Evolutionary conservation across 768 basidiomycete species (phyloP), one percentile per base, ranked within the genome.

Genomic region (Lyophyllum shimeji): DNA sequence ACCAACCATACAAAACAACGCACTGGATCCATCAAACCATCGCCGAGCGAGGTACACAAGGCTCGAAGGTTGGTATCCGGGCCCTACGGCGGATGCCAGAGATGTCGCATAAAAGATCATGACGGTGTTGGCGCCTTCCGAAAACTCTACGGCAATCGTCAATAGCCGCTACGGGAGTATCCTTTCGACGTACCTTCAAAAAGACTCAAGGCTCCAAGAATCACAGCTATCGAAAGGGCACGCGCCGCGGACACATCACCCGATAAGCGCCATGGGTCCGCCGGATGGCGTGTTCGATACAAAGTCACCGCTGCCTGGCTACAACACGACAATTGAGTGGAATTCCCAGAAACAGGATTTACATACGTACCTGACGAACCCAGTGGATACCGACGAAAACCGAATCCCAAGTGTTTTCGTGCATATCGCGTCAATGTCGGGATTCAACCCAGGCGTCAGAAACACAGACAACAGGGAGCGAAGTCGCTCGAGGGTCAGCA

Each of bases 21-120:
- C 66, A 95, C 93, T 77, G 2, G 85, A 84, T 7, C 84, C 75
- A 63, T 88, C 84, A 31, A 95, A 83, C 87, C 94, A 96, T 61
- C 80, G 81, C 17, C 73, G 75, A 7, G 89, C 91, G 43, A 97
- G 77, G 62, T 82, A 86, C 1, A 84, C 78, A 5, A 97, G 75
- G 57, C 85, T 87, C 0, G 95, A 90, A 5, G 82, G 68, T 50
- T 83, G 76, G 63, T 86, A 95, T 2, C 68, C 65, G 0, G 74
- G 63, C 1, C 91, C 91, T 12, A 92, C 79, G 7, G 73, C 73
- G 17, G 81, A 74, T 0, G 82, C 77, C 25, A 98, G 74, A 1
- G 90, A 86, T 0, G 87, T 81, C 0, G 87, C 80, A 68, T 94
- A 97, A 67, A 91, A 96, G 0, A 87, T 80, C 57, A 90, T 86